Base-by-base conservation (phyloP, 192 early-diverging fungal species). In the Dimargaris verticillata region DNA sequence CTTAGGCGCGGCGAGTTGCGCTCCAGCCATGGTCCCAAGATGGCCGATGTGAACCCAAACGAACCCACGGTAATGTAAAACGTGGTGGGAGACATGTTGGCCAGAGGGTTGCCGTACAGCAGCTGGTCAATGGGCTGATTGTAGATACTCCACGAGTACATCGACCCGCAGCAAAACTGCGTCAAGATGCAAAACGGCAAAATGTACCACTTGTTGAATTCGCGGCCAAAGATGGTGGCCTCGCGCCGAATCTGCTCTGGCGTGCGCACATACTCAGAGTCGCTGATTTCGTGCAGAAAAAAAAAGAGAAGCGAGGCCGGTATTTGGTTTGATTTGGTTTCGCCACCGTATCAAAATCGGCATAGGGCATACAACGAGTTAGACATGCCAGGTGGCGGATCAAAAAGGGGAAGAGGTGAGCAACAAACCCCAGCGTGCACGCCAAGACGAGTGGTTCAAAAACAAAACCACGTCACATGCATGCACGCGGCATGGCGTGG, bases 21-120 rank as follows among this genome's bases (percentile, higher is more conserved):
- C 67, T 89, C 87, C 54, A 89, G 73, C 87, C 87, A 89, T 0
- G 87, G 87, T 9, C 87, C 87, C 52, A 84, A 75, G n/a, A 81
- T 44, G 22, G 85, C 84, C 29, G 83, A 80, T 10, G 84, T 78
- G 28, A 74, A 59, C 26, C 87, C 86, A 63, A 88, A 83, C 74
- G 83, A 80, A 33, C 80, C 87, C 52, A 89, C 76, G 11, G 87
- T 83, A 64, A 89, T 73, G 63, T 84, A 87, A 70, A 89, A 89
- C 18, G 84, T 83, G 48, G 80, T 80, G 53, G 77, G 61, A 50
- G 80, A 78, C 28, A 64, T 63, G 57, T 78, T 80, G 6, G 65
- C 72, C 33, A 64, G 69, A 4, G 74, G 64, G 62, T 78, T 63
- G 41, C 73, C 75, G 63, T 68, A 86, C 28, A 86, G 65, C 42